Base-by-base conservation (phyloP, 108 stramenopile genomes). In the Hondaea fermentalgiana region DNA sequence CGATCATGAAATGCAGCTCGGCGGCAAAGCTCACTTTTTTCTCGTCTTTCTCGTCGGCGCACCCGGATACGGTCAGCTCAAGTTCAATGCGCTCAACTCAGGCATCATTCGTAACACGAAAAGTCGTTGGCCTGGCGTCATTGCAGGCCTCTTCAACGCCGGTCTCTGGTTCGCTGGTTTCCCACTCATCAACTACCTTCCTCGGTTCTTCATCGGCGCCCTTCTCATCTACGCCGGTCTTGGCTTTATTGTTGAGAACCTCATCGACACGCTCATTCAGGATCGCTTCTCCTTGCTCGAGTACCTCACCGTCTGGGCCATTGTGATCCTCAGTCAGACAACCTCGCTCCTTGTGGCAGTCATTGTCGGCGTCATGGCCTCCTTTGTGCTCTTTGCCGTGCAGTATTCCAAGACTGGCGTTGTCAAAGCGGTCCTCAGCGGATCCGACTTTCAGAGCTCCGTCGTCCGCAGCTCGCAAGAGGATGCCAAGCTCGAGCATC, bases 151-250 rank as follows among this genome's bases (percentile, higher is more conserved):
- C 51, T 83, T 83, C 5, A 83, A 83, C 51, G 23, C 49, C 12
- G 76, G 23, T 23, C 76, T 83, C 19, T 83, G 45, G 45, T 83
- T 83, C 1, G 76, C 76, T 35, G 76, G 76, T 23, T 83, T 83
- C 28, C 76, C 76, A 12, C 76, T 83, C 51, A 83, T 83, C 76
- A 83, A 83, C 76, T 83, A 83, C 51, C 76, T 83, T 12, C 76
- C 76, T 14, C 45, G 76, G 19, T 83, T 83, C 51, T 83, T 83
- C 51, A 53, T 83, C 16, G 76, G 76, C 8, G 76, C 76, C 17
- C 45, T 83, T 17, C 76, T 83, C 25, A 83, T 83, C 51, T 83
- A 83, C 51, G 76, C 76, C 0, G 76, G 76, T 12, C 45, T 83
- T 35, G 76, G 76, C 25, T 83, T 83, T 3, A 53, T 83, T 23